Evolutionary conservation across 139 green algal genomes (phyloP), one percentile per base, ranked within the genome.

Genomic region (Haematococcus sp.): DNA sequence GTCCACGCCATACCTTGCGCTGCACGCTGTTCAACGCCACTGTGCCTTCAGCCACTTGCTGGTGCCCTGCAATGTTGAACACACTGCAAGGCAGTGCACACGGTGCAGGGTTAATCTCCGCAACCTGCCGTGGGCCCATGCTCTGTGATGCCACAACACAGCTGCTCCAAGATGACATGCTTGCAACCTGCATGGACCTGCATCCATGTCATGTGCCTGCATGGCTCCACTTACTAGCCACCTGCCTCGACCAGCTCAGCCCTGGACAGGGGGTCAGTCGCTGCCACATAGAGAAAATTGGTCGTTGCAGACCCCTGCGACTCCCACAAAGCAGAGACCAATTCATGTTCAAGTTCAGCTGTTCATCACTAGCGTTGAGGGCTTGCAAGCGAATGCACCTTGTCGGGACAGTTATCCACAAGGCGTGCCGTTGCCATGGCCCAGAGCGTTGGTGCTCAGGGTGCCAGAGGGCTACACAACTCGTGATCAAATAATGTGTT

Each of bases 1-100:
- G n/a, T n/a, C n/a, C n/a, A n/a, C n/a, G 33, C 43, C 22, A 5
- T 35, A 90, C 87, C 83, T 86, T 87, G 0, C 95, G 76, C 66
- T 98, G 95, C 28, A 96, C 64, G 11, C 83, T 83, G 60, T 98
- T 98, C 22, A 98, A 77, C 0, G 78, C 95, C 4, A 98, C 49
- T 3, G 25, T 49, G 1, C 90, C 92, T 15, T 73, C 54, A 0
- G 84, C 33, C 0, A 97, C 76, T 0, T 43, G 40, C 0, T 76
- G 64, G 46, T 97, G 84, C 0, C 70, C 32, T 9, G 46, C 32
- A 4, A 91, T 71, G 22, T 68, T 76, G 76, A 94, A 92, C 0
- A 98, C 83, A n/a, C 88, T 98, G 80, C 85, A 90, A 52, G 58
- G 40, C 1, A n/a, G 40, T 49, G 40, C 11, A 7, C 40, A 49